phyloP scores from a whole-genome alignment of 768 basidiomycete species.

The Naganishia onofrii region DNA sequence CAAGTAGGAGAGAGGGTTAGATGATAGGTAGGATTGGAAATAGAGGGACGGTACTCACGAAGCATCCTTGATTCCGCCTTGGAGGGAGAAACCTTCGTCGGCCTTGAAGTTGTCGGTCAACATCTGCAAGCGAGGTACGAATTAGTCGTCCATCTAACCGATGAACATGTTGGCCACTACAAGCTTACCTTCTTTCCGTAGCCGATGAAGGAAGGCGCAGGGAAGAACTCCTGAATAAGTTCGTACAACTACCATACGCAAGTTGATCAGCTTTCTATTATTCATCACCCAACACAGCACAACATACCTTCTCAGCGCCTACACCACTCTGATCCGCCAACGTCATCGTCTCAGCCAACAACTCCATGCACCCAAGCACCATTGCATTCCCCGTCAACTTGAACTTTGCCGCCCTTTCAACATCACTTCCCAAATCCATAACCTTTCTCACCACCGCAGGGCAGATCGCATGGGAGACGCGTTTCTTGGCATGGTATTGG shows the following conservation, averaged over 20 bases:
- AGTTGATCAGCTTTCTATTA: not conserved
- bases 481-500: constrained; percentile 76
- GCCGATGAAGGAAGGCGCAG: constrained; percentile 60
- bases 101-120: constrained; percentile 72
- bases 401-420: constrained; percentile 63
- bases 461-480: constrained; percentile 71
- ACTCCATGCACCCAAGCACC: constrained; percentile 57
- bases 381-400: constrained; percentile 47
- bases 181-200: constrained; percentile 42
- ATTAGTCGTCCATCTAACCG: not conserved
- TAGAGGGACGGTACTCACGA: constrained; percentile 51
- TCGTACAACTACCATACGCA: constrained; percentile 34
- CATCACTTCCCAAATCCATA: constrained; percentile 75
- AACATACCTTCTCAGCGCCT: constrained; percentile 59
- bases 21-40: constrained; percentile 54
- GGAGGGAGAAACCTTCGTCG: constrained; percentile 69
- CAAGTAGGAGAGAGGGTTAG: not conserved
- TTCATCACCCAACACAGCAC: not conserved
- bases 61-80: constrained; percentile 86
- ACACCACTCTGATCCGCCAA: constrained; percentile 81
- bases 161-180: not conserved
- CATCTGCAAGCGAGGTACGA: constrained; percentile 57
- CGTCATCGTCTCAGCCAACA: constrained; percentile 78
- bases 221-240: constrained; percentile 61
- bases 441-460: constrained; percentile 71